Conservation (phyloP, 441 rosid genomes). For the Pelargonium hybrid region DNA sequence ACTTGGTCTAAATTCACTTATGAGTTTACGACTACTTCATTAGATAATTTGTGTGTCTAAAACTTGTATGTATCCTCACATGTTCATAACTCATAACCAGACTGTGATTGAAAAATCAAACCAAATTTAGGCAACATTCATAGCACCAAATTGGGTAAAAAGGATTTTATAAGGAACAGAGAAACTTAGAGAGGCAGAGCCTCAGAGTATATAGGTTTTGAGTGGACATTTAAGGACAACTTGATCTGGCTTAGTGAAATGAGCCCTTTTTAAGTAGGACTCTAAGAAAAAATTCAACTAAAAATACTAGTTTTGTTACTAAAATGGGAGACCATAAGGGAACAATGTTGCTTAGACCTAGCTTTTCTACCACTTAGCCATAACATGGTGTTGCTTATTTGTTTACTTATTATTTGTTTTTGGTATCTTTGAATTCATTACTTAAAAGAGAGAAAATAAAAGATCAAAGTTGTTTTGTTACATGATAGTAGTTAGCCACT, state of each 20-base stretch:
- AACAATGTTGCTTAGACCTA: conserved; percentile 11
- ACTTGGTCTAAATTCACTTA: too few species aligned
- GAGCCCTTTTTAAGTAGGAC: conserved; percentile 19
- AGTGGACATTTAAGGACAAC: background rate
- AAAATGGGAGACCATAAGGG: conserved; percentile 38
- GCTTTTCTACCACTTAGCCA: conserved; percentile 18
- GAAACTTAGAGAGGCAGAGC: background rate
- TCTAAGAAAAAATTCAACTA: background rate
- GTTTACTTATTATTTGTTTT: conserved; percentile 3
- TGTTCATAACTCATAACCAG: background rate
- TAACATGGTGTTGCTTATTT: conserved; percentile 10
- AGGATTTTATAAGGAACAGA: background rate
- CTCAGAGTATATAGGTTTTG: background rate
- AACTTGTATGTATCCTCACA: too few species aligned
- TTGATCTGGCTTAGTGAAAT: conserved; percentile 27
- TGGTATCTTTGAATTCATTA: conserved; percentile 11
- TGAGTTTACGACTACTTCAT: too few species aligned
- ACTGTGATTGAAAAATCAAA: background rate
- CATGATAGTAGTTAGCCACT: conserved; percentile 18
- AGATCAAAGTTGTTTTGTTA: background rate
- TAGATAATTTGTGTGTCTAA: too few species aligned
- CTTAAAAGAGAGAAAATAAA: background rate
- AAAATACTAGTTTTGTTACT: conserved; percentile 31
- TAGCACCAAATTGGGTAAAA: conserved; percentile 20
- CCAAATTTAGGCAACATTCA: conserved; percentile 25